Evolutionary conservation across 495 filamentous ascomycete genomes (phyloP), one percentile per base, ranked within the genome.

Genomic region (Podospora appendiculata): DNA sequence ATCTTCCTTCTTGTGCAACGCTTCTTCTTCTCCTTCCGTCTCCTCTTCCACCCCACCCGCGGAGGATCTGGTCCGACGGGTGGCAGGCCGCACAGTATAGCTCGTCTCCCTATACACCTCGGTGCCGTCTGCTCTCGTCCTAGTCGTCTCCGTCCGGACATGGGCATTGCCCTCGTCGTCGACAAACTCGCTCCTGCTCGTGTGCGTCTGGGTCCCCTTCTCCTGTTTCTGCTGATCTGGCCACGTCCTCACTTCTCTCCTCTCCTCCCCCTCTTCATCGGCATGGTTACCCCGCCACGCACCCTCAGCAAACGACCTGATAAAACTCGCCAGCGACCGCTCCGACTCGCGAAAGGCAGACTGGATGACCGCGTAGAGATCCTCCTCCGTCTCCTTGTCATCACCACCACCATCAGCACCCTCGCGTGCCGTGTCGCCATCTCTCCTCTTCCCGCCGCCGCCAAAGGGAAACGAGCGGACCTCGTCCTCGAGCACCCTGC

Each of bases 101-200:
- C 19, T 47, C 5, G 47, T 38, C 48, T 51, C 45, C 8, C 47
- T 13, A 33, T 43, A 49, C 10, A 52, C 32, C 41, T 57, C 54
- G 0, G 39, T 9, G 14, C 58, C 58, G 4, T 48, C 45, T 3
- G 44, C 38, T 19, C 55, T 48, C 1, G 47, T 60, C 44, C 48
- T 39, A 11, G 36, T 52, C 8, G 51, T 55, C 33, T 59, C 60
- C 8, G 41, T 47, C 51, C 55, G 50, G 51, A 51, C 32, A 38
- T 62, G 60, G 9, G 56, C 46, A n/a, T 47, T 48, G n/a, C 60
- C 60, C 13, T 39, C 18, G 40, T 43, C 39, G 44, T 62, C 60
- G 11, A 57, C 49, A 13, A 19, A 59, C 34, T 60, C 57, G 13
- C 45, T 41, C 33, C 45, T 52, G 17, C 25, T 25, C 25, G 51